Evolutionary conservation across 1,284 basidiomycete genomes (phyloP).

Genomic region (Cryptococcus sp.): DNA sequence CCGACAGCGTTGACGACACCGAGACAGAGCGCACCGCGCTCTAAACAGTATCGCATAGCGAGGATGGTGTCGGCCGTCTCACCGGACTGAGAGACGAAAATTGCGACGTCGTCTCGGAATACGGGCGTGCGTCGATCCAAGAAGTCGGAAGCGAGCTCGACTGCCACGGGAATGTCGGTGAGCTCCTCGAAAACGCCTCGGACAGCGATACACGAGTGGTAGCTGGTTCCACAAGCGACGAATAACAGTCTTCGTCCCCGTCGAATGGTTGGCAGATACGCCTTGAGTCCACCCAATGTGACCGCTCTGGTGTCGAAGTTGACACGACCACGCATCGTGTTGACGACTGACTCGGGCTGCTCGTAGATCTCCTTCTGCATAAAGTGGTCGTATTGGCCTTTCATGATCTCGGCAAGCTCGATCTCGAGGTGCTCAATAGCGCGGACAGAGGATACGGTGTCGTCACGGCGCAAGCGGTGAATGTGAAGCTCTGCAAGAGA

Average conservation of each 20-base stretch:
- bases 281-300: slow-evolving; percentile 92
- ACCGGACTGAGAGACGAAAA: slow-evolving; percentile 97
- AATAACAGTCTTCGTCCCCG: slow-evolving; percentile 94
- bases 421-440: slow-evolving; percentile 98
- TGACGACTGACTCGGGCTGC: slow-evolving; percentile 99
- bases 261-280: slow-evolving; percentile 93
- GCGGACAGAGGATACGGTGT: slow-evolving; percentile 75
- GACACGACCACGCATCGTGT: slow-evolving; percentile 99
- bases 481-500: slow-evolving; percentile 81
- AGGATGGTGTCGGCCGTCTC: slow-evolving; percentile 99
- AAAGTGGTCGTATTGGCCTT: slow-evolving; percentile 99
- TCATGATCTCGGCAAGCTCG: slow-evolving; percentile 99
- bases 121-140: slow-evolving; percentile 98
- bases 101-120: slow-evolving; percentile 97
- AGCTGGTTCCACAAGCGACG: slow-evolving; percentile 95
- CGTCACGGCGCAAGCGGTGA: slow-evolving; percentile 92
- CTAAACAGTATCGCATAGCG: slow-evolving; percentile 93
- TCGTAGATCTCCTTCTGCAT: slow-evolving; percentile 99
- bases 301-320: slow-evolving; percentile 94
- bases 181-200: slow-evolving; percentile 98
- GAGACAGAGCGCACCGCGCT: slow-evolving; percentile 88
- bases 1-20: slow-evolving; percentile 99
- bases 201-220: slow-evolving; percentile 90
- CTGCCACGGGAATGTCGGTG: slow-evolving; percentile 96
- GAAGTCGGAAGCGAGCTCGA: slow-evolving; percentile 96